Conservation (phyloP, 1,139 yeast genomes). For the Yamadazyma kanchanaburiensis region DNA sequence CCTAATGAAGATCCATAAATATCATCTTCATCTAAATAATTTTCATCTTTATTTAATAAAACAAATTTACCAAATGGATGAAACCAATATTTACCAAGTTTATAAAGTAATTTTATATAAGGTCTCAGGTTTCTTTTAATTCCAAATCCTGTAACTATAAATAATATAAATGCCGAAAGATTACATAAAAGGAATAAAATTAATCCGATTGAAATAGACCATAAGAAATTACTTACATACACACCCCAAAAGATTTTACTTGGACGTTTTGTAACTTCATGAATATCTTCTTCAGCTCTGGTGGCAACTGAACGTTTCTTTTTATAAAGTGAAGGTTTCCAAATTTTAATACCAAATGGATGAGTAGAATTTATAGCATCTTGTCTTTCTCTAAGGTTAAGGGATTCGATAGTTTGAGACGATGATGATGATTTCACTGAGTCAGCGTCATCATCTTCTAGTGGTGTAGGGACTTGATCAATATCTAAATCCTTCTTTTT, state of each 20-base stretch:
- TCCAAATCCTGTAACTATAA: conserved; percentile 49
- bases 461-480: conserved; percentile 13
- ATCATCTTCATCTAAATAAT: conserved; percentile 81
- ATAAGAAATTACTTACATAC: conserved; percentile 65
- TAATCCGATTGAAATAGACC: conserved; percentile 75
- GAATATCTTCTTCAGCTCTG: conserved; percentile 92
- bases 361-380: conserved; percentile 95
- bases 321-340: conserved; percentile 97
- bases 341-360: conserved; percentile 95
- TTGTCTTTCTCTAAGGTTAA: conserved; percentile 89
- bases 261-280: conserved; percentile 56
- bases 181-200: conserved; percentile 52
- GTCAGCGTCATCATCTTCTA: conserved; percentile 11
- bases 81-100: conserved; percentile 67
- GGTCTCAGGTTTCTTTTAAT: conserved; percentile 33
- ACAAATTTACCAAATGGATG: conserved; percentile 92
- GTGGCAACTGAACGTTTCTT: conserved; percentile 88
- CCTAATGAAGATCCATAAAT: conserved; percentile 82
- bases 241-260: conserved; percentile 61
- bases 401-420: conserved; percentile 65
- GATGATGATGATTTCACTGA: conserved; percentile 40
- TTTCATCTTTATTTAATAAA: conserved; percentile 70
- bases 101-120: conserved; percentile 61
- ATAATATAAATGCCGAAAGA: conserved; percentile 40
- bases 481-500: conserved; percentile 8